A percentile compares a stretch with the other conserved stretches of the same genome.
Conservation (phyloP, 129 eudicot species). For the Pseudognaphalium luteoalbum region DNA sequence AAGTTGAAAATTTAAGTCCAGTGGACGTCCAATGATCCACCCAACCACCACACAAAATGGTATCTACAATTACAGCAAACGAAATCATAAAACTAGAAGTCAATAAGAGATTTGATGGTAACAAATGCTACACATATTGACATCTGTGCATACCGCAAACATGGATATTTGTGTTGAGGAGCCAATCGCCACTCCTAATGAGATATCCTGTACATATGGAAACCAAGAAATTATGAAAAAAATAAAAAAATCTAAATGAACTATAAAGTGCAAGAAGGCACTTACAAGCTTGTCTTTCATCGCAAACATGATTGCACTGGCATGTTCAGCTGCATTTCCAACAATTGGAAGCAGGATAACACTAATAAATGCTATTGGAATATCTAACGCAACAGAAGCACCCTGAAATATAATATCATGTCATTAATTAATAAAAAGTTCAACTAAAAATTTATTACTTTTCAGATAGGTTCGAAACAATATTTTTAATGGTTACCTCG, state of each 20-base stretch:
- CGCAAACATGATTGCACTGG: conserved; percentile 86
- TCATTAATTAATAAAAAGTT: not conserved
- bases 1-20: conserved; percentile 84
- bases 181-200: conserved; percentile 91
- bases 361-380: conserved; percentile 76
- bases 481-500: conserved; percentile 43
- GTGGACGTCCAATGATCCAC: conserved; percentile 73
- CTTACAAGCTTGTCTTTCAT: conserved; percentile 85
- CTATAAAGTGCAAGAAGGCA: not conserved
- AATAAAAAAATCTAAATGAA: not conserved
- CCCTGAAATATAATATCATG: conserved; percentile 49
- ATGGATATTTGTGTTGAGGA: conserved; percentile 91
- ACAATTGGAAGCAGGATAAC: conserved; percentile 84
- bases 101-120: not conserved
- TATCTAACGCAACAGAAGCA: conserved; percentile 68
- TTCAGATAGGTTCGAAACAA: not conserved
- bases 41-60: conserved; percentile 90
- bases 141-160: conserved; percentile 63
- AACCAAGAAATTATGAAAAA: not conserved
- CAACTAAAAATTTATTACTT: not conserved
- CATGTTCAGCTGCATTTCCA: conserved; percentile 98
- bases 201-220: conserved; percentile 56
- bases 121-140: not conserved
- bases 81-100: not conserved
- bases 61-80: conserved; percentile 50